Base-by-base conservation (phyloP, 108 stramenopile genomes). In the Discostella pseudostelligera region DNA sequence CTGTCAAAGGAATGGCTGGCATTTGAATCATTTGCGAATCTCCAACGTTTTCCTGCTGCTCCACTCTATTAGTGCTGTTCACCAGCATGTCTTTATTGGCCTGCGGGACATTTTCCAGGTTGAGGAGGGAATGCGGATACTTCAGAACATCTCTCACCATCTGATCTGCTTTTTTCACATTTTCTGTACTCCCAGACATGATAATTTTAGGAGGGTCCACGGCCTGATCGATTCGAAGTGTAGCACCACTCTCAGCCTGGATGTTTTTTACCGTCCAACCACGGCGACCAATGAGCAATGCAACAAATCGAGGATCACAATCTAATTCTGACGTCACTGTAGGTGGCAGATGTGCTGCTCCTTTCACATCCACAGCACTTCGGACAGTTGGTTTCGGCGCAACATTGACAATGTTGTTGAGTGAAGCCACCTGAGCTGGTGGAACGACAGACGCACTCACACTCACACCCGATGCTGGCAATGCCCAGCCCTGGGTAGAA, bases 181-280 rank as follows among this genome's bases (percentile, higher is more conserved):
- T 64, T 50, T 62, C 77, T 20, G 56, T 54, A 42, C 67, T 68
- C 8, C 95, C 91, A 25, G 84, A 87, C 20, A 96, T 81, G 24
- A 73, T 80, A 58, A 96, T 88, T 56, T 83, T 84, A 0, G 87
- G 79, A 42, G 95, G 92, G 50, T 79, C 84, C 0, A 82, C 80
- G 50, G 79, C 70, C 60, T 96, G 95, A 76, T 96, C 90, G 39
- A 93, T 90, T 48, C 85, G 86, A 12, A 96, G 85, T 24, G 67
- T 76, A 3, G 95, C 92, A 24, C 87, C 87, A 69, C 86, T 90
- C 43, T 83, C 75, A 56, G 92, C 86, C 56, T 93, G 92, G 45
- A 96, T 96, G 50, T 88, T 74, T 68, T 96, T 96, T 24, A 92
- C 85, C 0, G 87, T 87, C 90, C 92, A 88, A 19, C 87, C 95